phyloP scores from a whole-genome alignment of 768 basidiomycete species.

The Auriscalpium orientale region DNA sequence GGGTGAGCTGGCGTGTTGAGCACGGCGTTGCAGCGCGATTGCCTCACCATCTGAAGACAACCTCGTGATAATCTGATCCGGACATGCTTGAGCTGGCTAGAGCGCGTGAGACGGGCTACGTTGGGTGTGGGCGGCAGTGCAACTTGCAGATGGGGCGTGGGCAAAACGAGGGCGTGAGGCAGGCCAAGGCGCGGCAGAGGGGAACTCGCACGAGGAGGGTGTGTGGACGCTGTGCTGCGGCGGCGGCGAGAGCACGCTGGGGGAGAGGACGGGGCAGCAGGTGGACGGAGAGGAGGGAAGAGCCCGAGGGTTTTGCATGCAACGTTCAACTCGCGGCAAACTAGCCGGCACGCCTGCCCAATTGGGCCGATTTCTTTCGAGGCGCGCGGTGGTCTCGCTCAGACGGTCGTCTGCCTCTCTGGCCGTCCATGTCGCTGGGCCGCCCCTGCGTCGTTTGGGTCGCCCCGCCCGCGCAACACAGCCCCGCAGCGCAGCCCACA shows the following conservation, averaged over 20 bases:
- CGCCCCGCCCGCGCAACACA: too few species aligned
- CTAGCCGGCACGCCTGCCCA: too few species aligned
- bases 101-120: background rate
- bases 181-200: background rate
- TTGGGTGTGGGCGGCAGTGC: background rate
- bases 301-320: background rate
- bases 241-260: background rate
- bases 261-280: background rate
- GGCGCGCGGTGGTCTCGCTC: too few species aligned
- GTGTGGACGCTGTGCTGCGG: background rate
- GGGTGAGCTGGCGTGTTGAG: background rate
- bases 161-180: background rate
- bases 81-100: slow-evolving; percentile 2
- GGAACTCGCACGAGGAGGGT: background rate
- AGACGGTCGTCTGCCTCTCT: too few species aligned
- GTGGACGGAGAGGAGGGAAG: background rate
- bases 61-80: slow-evolving; percentile 3
- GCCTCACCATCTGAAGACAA: slow-evolving; percentile 2
- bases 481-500: too few species aligned
- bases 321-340: too few species aligned
- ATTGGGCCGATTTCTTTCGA: too few species aligned
- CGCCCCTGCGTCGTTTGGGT: too few species aligned
- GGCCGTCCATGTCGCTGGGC: too few species aligned
- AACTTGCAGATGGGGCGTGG: background rate
- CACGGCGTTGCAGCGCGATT: background rate